These are phyloP conservation scores for Albugo laibachii DNA, from an alignment of 352 stramenopile species.

Conservation along the genomic window DNA sequence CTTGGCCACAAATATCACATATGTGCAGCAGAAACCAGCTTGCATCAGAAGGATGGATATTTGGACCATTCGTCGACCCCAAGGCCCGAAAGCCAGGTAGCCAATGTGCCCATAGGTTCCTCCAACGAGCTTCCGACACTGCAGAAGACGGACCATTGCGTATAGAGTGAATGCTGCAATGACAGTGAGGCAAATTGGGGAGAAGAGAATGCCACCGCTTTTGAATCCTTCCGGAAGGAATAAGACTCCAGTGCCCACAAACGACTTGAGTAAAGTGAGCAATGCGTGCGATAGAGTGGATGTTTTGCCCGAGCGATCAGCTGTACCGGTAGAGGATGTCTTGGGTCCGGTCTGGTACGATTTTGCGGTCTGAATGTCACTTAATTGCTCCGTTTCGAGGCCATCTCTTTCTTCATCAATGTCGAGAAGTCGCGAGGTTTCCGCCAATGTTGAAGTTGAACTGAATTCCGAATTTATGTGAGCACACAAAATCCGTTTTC, in stretches of 20 bases:
- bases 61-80: conserved; percentile 53
- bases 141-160: conserved; percentile 52
- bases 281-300: conserved; percentile 62
- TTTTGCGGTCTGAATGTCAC: background rate
- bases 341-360: too few species aligned
- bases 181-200: conserved; percentile 35
- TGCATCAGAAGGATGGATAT: conserved; percentile 73
- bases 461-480: too few species aligned
- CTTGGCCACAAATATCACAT: conserved; percentile 67
- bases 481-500: too few species aligned
- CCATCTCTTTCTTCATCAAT: background rate
- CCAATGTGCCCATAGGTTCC: conserved; percentile 65
- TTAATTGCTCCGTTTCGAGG: background rate
- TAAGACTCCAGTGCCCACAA: conserved; percentile 60
- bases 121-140: conserved; percentile 39
- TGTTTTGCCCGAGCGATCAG: conserved; percentile 18
- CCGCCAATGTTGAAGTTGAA: too few species aligned
- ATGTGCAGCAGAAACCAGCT: conserved; percentile 66
- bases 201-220: conserved; percentile 54
- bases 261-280: conserved; percentile 61
- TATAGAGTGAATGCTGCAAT: conserved; percentile 47
- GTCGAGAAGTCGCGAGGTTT: background rate
- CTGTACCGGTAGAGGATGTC: too few species aligned
- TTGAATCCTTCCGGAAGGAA: conserved; percentile 59
- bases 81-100: conserved; percentile 37